Base-by-base conservation (phyloP, 345 rosid genomes). In the Geranium brycei region DNA sequence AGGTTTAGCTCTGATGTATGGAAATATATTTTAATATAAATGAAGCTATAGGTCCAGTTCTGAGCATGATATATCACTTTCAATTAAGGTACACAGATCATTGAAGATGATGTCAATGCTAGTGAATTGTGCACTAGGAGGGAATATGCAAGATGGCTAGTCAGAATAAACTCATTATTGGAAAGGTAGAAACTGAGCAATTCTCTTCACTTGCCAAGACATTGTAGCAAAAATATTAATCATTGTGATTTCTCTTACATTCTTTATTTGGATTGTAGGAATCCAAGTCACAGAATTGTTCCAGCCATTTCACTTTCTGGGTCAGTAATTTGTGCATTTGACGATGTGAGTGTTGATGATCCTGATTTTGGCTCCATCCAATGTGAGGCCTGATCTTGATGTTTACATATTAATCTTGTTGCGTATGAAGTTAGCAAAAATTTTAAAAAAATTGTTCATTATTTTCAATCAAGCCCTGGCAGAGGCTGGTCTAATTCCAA, bases 121-220 rank as follows among this genome's bases (percentile, higher is more conserved):
- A 82, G 83, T 15, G 91, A 83, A 56, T 75, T 92, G 70, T 92
- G 98, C 82, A 80, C 91, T 32, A 89, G 84, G 70, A 78, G 93
- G 77, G 95, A 89, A 71, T 92, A 84, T 71, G 93, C 88, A 41
- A 82, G 93, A 73, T 92, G 98, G 95, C 71, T 89, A 61, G 81
- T 89, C 77, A 71, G 73, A 61, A 73, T 81, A 30, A 83, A 79
- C 78, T 76, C 83, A 32, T 68, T 80, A 66, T 32, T 92, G 69
- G 98, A 92, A 78, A 80, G 96, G 95, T 89, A 82, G 66, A 1
- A 47, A 47, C 53, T 35, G 41, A 35, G 41, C 41, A 35, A 35
- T 35, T 4, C 41, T 10, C 13, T 47, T 47, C 53, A 47, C 53
- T 8, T 47, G 53, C 53, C 0, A 47, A 47, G 53, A 47, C 53